Percentiles rank a stretch among this genome's conserved stretches.
These are phyloP conservation scores for Salicornia ramosissima DNA, from an alignment of 148 eudicot genomes.

Conservation along the genomic window DNA sequence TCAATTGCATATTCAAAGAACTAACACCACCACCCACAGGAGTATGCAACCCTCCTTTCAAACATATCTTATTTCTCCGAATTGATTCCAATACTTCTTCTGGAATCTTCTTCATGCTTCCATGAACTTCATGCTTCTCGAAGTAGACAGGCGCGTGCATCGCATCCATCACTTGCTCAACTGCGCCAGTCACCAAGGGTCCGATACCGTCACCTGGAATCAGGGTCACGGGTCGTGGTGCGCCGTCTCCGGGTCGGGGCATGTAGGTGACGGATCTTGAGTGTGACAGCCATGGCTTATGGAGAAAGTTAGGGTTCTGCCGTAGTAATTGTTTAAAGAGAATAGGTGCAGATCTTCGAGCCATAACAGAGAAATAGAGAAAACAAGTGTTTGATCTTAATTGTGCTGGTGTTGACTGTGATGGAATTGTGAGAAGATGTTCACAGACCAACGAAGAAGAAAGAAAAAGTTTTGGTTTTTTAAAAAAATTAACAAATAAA, in stretches of 20 bases:
- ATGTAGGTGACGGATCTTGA: constrained; percentile 66
- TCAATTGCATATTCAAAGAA: constrained; percentile 53
- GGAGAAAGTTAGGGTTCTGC: not conserved
- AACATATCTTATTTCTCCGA: constrained; percentile 54
- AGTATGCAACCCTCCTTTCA: constrained; percentile 66
- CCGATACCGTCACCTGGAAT: constrained; percentile 90
- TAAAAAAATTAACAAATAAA: not conserved
- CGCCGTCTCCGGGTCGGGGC: constrained; percentile 88
- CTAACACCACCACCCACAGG: constrained; percentile 84
- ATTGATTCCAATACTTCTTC: constrained; percentile 56
- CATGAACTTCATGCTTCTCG: constrained; percentile 65
- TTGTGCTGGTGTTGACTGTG: not conserved
- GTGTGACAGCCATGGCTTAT: not conserved
- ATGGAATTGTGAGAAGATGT: not conserved
- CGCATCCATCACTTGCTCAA: constrained; percentile 66
- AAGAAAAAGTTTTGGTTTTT: not conserved
- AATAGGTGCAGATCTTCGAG: not conserved
- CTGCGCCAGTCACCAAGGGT: constrained; percentile 77
- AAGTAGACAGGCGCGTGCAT: constrained; percentile 79
- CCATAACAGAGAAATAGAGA: not conserved
- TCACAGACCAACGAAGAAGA: not conserved
- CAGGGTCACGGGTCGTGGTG: constrained; percentile 54
- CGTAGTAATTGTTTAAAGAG: constrained; percentile 1
- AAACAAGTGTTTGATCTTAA: not conserved
- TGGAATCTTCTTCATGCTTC: constrained; percentile 60